These are phyloP conservation scores for Fusarium sp. DNA, from an alignment of 2,329 filamentous ascomycete genomes.

Conservation along the genomic window DNA sequence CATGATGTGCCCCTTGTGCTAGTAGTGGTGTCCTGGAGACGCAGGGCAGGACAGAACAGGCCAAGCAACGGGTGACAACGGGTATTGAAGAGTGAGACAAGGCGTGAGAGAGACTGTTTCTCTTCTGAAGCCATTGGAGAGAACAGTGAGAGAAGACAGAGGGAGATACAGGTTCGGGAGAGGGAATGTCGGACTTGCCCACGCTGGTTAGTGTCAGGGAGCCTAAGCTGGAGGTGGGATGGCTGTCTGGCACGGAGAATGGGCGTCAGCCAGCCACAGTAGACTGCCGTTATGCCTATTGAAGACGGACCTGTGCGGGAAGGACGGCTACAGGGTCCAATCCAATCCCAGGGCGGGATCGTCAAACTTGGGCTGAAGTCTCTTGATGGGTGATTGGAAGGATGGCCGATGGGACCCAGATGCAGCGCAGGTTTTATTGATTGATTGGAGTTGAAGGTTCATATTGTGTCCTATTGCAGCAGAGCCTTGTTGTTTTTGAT, in stretches of 20 bases:
- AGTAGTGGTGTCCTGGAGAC: background rate
- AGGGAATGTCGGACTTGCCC: constrained; percentile 20
- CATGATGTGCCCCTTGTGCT: background rate
- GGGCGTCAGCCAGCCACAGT: constrained; percentile 30
- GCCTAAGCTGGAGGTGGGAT: background rate
- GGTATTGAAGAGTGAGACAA: background rate
- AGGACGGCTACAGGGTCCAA: constrained; percentile 3
- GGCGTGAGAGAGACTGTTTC: background rate
- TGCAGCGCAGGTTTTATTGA: background rate
- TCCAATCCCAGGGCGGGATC: background rate
- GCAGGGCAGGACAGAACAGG: background rate
- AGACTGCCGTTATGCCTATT: constrained; percentile 19
- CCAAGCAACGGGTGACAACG: background rate
- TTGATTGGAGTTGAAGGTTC: background rate
- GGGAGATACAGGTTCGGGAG: constrained; percentile 21
- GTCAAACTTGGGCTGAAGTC: constrained; percentile 2
- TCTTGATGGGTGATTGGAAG: constrained; percentile 1
- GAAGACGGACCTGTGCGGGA: constrained; percentile 9
- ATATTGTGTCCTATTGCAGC: background rate
- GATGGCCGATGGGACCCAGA: constrained; percentile 5
- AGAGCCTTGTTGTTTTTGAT: background rate
- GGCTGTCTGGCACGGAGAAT: constrained; percentile 18
- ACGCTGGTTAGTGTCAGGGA: background rate
- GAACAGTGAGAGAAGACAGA: background rate
- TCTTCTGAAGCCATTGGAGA: background rate